Evolutionary conservation across 495 filamentous ascomycete species (phyloP).

Genomic region (Apiosordaria backusii): DNA sequence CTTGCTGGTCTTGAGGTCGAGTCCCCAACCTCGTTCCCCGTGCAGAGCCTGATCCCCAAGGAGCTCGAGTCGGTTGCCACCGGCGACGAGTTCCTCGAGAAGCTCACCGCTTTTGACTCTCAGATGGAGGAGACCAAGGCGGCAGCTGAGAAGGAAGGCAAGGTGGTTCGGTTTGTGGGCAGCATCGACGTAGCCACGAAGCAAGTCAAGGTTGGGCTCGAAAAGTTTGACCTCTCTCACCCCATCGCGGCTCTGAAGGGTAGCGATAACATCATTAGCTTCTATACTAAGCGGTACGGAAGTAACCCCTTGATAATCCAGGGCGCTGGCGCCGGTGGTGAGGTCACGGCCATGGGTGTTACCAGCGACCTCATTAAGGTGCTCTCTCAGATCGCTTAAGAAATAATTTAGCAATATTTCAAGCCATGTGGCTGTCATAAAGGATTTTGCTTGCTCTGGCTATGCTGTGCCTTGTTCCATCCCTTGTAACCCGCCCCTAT

Average conservation of each 20-base stretch:
- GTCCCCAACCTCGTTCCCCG: conserved; percentile 78
- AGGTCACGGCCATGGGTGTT: conserved; percentile 96
- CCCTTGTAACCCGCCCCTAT: not conserved
- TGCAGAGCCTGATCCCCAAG: conserved; percentile 83
- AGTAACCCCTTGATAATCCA: conserved; percentile 86
- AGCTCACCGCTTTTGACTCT: conserved; percentile 70
- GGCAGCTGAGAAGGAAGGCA: conserved; percentile 73
- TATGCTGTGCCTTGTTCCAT: not conserved
- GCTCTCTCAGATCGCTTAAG: conserved; percentile 46
- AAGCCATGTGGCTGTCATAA: not conserved
- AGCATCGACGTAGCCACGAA: conserved; percentile 75
- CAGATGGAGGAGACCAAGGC: conserved; percentile 81
- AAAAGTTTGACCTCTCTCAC: conserved; percentile 77
- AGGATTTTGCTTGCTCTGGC: not conserved
- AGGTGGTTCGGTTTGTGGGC: conserved; percentile 94
- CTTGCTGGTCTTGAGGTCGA: conserved; percentile 73
- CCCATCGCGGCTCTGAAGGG: conserved; percentile 92
- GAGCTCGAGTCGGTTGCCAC: conserved; percentile 70
- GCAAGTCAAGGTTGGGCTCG: conserved; percentile 80
- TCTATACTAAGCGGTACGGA: conserved; percentile 93
- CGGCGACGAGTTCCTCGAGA: conserved; percentile 76
- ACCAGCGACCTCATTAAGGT: conserved; percentile 86
- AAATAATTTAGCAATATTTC: conserved; percentile 4
- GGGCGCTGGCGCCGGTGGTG: conserved; percentile 89
- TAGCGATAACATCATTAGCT: conserved; percentile 96